Conservation (phyloP, 2,329 filamentous ascomycete genomes). For the Thielaviopsis populi region DNA sequence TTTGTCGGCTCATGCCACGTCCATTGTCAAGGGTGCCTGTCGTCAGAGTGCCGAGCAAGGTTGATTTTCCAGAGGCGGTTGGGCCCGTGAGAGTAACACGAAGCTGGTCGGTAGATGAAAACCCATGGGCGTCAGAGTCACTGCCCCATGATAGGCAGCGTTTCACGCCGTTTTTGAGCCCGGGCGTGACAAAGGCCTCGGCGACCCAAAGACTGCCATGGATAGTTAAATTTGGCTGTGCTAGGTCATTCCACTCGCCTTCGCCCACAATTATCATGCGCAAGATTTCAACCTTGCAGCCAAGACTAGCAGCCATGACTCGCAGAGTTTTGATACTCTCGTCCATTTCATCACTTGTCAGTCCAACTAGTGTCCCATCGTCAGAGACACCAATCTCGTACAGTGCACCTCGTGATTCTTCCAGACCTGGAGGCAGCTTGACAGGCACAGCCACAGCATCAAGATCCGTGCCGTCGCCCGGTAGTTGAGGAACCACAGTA, state of each 20-base stretch:
- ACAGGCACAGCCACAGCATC: slow-evolving; percentile 33
- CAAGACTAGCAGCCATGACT: slow-evolving; percentile 83
- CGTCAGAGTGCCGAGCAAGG: slow-evolving; percentile 71
- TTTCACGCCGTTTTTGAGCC: slow-evolving; percentile 26
- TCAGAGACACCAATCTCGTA: slow-evolving; percentile 97
- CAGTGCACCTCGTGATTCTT: slow-evolving; percentile 81
- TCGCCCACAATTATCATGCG: slow-evolving; percentile 73
- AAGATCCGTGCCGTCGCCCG: slow-evolving; percentile 42
- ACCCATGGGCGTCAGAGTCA: not conserved
- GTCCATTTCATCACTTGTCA: slow-evolving; percentile 80
- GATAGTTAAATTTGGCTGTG: slow-evolving; percentile 19
- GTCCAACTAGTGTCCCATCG: slow-evolving; percentile 76
- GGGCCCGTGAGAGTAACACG: slow-evolving; percentile 78
- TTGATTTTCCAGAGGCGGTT: slow-evolving; percentile 85
- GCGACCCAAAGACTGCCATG: slow-evolving; percentile 59
- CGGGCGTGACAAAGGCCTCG: slow-evolving; percentile 75
- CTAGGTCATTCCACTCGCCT: slow-evolving; percentile 48
- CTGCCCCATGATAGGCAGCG: slow-evolving; percentile 7
- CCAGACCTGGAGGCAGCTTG: slow-evolving; percentile 60
- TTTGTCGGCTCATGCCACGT: slow-evolving; percentile 74
- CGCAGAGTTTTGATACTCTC: slow-evolving; percentile 76
- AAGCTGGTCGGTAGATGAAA: slow-evolving; percentile 54
- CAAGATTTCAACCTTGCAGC: slow-evolving; percentile 68
- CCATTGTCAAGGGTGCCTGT: slow-evolving; percentile 85
- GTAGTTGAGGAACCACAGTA: slow-evolving; percentile 58